These are phyloP conservation scores for Ceratobasidium sp. DNA, from an alignment of 1,284 basidiomycete genomes.

Conservation along the genomic window DNA sequence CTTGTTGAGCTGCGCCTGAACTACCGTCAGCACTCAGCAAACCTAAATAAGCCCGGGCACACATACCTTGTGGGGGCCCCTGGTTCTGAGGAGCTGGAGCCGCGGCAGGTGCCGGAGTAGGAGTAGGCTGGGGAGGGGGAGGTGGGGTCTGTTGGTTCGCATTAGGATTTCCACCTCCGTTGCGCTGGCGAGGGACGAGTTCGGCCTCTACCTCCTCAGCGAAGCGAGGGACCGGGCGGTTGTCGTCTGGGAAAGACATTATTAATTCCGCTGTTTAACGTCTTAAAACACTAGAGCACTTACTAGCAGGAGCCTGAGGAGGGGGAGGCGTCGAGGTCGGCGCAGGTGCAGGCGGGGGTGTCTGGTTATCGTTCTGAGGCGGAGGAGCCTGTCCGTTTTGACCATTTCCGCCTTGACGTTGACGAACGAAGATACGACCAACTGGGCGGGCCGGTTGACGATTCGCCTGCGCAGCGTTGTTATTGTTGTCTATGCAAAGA, in stretches of 20 bases:
- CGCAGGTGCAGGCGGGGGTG: background rate
- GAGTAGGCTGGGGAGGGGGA: background rate
- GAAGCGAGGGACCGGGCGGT: background rate
- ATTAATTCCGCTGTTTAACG: background rate
- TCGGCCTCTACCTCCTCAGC: conserved; percentile 1
- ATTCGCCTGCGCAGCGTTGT: background rate
- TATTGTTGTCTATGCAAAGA: background rate
- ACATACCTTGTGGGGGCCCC: too few species aligned
- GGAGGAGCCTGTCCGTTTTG: too few species aligned
- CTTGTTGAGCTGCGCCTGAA: too few species aligned
- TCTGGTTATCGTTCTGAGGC: too few species aligned
- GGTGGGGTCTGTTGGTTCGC: background rate
- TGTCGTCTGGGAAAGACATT: background rate
- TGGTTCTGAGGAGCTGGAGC: background rate
- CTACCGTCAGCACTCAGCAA: too few species aligned
- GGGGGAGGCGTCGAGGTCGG: background rate
- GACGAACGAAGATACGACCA: background rate
- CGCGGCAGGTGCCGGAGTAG: background rate
- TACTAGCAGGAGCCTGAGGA: background rate
- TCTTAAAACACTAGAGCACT: background rate
- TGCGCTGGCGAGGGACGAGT: background rate
- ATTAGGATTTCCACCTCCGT: background rate
- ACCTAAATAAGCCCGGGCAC: too few species aligned
- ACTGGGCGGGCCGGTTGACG: background rate
- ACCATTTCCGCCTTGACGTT: conserved; percentile 16